Evolutionary conservation across 1,139 yeast species (phyloP).

Genomic region (Pichia cactophila): DNA sequence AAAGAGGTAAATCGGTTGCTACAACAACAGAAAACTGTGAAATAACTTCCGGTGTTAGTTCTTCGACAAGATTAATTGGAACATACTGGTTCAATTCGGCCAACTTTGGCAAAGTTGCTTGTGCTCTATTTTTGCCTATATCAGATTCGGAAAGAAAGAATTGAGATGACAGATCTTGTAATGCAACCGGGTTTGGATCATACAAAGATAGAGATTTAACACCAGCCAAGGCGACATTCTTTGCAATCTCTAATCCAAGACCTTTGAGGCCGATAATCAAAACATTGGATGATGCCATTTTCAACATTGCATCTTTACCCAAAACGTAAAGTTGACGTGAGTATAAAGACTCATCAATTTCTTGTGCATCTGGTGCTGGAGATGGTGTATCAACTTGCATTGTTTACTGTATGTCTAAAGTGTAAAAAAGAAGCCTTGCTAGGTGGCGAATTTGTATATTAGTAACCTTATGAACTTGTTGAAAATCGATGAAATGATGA

Average conservation of each 20-base stretch:
- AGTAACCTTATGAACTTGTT: neutral
- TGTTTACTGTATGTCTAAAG: constrained; percentile 7
- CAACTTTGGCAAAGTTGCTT: constrained; percentile 54
- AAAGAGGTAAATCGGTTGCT: constrained; percentile 67
- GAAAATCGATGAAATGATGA: neutral
- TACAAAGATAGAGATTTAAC: constrained; percentile 85
- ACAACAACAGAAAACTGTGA: constrained; percentile 71
- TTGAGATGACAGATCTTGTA: constrained; percentile 79
- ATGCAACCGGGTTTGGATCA: constrained; percentile 65
- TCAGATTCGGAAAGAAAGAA: constrained; percentile 70
- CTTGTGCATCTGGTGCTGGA: constrained; percentile 28
- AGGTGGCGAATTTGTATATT: neutral
- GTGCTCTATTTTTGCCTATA: constrained; percentile 71
- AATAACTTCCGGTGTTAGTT: constrained; percentile 45
- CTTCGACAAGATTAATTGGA: constrained; percentile 65
- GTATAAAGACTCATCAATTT: constrained; percentile 85
- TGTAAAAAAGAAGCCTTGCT: neutral
- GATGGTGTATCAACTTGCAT: constrained; percentile 53
- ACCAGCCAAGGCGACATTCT: constrained; percentile 94
- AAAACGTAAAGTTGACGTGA: constrained; percentile 92
- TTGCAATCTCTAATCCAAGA: constrained; percentile 91
- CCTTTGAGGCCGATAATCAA: constrained; percentile 84
- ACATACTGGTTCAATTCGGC: constrained; percentile 85
- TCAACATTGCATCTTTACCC: constrained; percentile 96
- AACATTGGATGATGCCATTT: constrained; percentile 90